Evolutionary conservation across 2,329 filamentous ascomycete species (phyloP), one percentile per base, ranked within the genome.

Genomic region (Neocatenulostroma microsporum): DNA sequence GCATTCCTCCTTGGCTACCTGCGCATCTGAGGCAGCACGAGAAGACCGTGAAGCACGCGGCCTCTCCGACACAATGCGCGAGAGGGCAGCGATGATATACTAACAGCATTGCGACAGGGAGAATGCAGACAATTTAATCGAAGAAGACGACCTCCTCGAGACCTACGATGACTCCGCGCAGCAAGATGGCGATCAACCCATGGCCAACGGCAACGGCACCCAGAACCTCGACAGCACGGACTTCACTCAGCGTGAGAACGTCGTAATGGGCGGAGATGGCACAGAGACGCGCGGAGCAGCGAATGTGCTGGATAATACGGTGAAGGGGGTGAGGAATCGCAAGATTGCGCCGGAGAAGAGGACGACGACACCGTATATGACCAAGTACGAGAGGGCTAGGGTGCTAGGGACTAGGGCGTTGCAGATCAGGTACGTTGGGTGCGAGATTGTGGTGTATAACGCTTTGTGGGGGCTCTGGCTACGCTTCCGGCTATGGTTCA

Each of bases 311-410:
- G 60, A 61, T 32, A 78, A 77, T 46, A 72, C 72, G 20, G 69
- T 78, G 56, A 65, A 73, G 48, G 68, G 69, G 48, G 56, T 74
- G 44, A 72, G 73, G 57, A 69, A 88, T 66, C 95, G 93, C 75
- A 93, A 86, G 67, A 89, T 98, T 33, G 76, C 87, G 39, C 84
- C 85, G 50, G 84, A 88, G 49, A 77, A 94, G 65, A 79, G 91
- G 53, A 83, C 78, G 17, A 98, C 91, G 7, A 98, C 91, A 19
- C 91, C 89, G 2, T 98, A 95, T 68, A 94, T 98, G 89, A 98
- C 91, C 50, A 98, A 98, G 69, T 98, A 98, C 66, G 91, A 98
- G 72, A 78, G 81, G 53, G 91, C 91, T 46, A 80, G 91, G 57
- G 89, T 98, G 41, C 68, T 98, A 47, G 91, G 91, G 31, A 96